Conservation (phyloP, 1,284 basidiomycete species). For the Austroboletus olivaceoglutinosus region DNA sequence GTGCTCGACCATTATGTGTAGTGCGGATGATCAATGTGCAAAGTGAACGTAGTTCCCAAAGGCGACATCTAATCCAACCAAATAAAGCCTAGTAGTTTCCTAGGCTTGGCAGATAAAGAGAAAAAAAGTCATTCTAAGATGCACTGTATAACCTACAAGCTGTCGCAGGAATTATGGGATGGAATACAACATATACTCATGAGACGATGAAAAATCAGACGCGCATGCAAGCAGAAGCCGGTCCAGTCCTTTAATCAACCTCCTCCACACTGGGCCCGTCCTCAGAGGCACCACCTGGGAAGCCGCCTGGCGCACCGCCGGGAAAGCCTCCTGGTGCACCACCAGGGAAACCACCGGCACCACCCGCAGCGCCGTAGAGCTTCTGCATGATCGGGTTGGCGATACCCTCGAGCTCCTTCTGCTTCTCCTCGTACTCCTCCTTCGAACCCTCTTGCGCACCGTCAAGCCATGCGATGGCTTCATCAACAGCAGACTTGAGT, state of each 20-base stretch:
- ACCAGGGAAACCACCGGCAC: slow-evolving; percentile 50
- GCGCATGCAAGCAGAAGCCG: slow-evolving; percentile 15
- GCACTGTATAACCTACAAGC: slow-evolving; percentile 33
- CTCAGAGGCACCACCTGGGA: slow-evolving; percentile 56
- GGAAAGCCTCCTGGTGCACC: slow-evolving; percentile 51
- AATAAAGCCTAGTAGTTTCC: neutral
- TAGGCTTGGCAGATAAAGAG: neutral
- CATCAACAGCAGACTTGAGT: slow-evolving; percentile 82
- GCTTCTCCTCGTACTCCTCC: slow-evolving; percentile 94
- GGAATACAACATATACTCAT: slow-evolving; percentile 31
- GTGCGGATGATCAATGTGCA: neutral
- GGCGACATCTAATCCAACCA: slow-evolving; percentile 1
- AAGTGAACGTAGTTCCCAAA: neutral
- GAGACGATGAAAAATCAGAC: slow-evolving; percentile 27
- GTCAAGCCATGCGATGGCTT: slow-evolving; percentile 90
- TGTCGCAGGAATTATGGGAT: slow-evolving; percentile 30
- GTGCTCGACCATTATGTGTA: slow-evolving; percentile 26
- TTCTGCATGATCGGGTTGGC: slow-evolving; percentile 96
- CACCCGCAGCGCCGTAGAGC: slow-evolving; percentile 80
- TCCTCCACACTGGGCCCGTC: slow-evolving; percentile 89
- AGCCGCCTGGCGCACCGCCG: slow-evolving; percentile 51
- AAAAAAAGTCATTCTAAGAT: slow-evolving; percentile 31
- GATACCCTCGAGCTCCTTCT: slow-evolving; percentile 92
- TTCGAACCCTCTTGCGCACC: slow-evolving; percentile 86
- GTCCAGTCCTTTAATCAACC: slow-evolving; percentile 58